Conservation (phyloP, 495 filamentous ascomycete species). For the Coniosporium apollinis region DNA sequence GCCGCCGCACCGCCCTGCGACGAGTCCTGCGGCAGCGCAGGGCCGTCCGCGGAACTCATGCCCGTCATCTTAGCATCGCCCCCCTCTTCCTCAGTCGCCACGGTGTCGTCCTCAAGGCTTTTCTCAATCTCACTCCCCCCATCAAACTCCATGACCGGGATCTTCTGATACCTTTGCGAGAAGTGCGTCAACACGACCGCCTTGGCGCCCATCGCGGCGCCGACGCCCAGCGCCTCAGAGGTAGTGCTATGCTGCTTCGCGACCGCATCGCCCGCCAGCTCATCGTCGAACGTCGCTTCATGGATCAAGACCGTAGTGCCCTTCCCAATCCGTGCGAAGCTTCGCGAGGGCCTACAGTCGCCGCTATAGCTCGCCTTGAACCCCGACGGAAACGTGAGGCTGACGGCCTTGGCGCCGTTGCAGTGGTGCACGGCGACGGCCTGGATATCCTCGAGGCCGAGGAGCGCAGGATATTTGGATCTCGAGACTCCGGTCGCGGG, state of each 20-base stretch:
- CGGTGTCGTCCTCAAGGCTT: conserved; percentile 3
- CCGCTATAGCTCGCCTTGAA: conserved; percentile 75
- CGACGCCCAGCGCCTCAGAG: conserved; percentile 66
- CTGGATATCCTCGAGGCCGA: conserved; percentile 33
- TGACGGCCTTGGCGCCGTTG: conserved; percentile 54
- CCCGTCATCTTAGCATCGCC: not conserved
- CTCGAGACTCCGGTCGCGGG: not conserved
- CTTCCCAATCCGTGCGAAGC: conserved; percentile 52
- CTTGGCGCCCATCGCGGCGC: conserved; percentile 55
- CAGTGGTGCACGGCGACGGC: conserved; percentile 61
- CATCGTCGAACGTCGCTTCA: conserved; percentile 90
- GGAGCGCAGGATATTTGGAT: conserved; percentile 7
- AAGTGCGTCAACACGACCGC: conserved; percentile 82
- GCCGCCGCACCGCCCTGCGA: not conserved
- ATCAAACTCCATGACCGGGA: conserved; percentile 36
- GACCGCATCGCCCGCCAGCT: conserved; percentile 54
- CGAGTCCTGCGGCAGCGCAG: not conserved
- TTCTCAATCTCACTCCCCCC: conserved; percentile 6
- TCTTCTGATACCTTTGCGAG: conserved; percentile 85
- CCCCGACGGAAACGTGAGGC: conserved; percentile 46
- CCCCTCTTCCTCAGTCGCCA: conserved; percentile 2
- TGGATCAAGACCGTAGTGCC: conserved; percentile 74
- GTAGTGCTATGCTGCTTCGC: conserved; percentile 87
- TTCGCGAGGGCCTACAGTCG: conserved; percentile 63
- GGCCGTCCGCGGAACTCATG: too few relatives aligned